These are phyloP conservation scores for Chloroidium sp. DNA, from an alignment of 163 green algal species.

Conservation along the genomic window DNA sequence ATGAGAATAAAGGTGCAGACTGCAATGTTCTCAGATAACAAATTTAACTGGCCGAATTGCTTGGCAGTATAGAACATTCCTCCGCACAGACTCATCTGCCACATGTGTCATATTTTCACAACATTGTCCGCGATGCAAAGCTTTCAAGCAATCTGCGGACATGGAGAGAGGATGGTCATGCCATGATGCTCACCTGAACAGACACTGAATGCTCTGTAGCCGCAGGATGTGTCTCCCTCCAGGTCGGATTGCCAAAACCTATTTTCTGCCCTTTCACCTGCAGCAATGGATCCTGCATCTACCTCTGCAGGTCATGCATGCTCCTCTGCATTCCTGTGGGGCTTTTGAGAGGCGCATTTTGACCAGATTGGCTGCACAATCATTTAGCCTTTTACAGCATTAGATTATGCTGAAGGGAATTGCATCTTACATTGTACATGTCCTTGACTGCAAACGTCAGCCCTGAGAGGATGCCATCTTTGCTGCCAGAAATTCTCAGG, in stretches of 20 bases:
- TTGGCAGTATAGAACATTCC: neutral
- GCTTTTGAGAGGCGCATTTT: neutral
- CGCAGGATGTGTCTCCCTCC: conserved; percentile 58
- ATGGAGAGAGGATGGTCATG: neutral
- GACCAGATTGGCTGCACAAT: neutral
- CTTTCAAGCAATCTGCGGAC: neutral
- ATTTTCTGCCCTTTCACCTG: conserved; percentile 47
- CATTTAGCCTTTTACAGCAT: neutral
- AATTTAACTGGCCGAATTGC: neutral
- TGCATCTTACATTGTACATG: conserved; percentile 62
- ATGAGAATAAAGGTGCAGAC: neutral
- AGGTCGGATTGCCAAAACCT: conserved; percentile 76
- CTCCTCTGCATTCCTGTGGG: no score
- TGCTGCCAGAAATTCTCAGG: neutral
- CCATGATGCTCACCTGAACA: conserved; percentile 37
- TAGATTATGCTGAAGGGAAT: neutral
- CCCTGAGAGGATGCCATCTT: conserved; percentile 40
- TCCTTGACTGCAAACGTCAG: conserved; percentile 76
- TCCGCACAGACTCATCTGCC: no score
- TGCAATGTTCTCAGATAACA: neutral
- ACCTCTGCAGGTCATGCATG: no score
- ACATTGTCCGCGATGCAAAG: neutral
- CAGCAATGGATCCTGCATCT: neutral
- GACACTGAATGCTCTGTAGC: conserved; percentile 42
- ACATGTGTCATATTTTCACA: no score